These are phyloP conservation scores for Allium fistulosum DNA, from an alignment of 106 monocot species.

Conservation along the genomic window DNA sequence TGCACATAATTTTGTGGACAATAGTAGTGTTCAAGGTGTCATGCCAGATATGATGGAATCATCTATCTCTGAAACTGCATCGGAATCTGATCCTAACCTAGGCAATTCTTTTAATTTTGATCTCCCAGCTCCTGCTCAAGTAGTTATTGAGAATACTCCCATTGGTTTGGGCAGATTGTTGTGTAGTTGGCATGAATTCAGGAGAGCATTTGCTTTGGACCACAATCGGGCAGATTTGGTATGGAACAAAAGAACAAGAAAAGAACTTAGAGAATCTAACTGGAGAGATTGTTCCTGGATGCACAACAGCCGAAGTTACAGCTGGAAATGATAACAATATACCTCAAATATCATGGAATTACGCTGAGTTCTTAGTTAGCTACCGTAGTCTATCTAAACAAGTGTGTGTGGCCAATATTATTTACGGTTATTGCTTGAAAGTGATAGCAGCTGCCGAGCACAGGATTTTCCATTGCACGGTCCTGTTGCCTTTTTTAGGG, in stretches of 20 bases:
- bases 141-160: conserved; percentile 82
- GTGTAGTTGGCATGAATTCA: conserved; percentile 93
- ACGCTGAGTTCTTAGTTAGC: conserved; percentile 80
- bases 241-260: conserved; percentile 97
- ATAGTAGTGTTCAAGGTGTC: conserved; percentile 16
- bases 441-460: conserved; percentile 58
- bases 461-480: conserved; percentile 94
- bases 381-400: conserved; percentile 96
- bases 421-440: conserved; percentile 83
- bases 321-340: conserved; percentile 32
- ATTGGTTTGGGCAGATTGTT: conserved; percentile 92
- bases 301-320: conserved; percentile 31
- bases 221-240: conserved; percentile 96
- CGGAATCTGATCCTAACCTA: conserved; percentile 30
- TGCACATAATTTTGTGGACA: conserved; percentile 27
- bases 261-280: conserved; percentile 82
- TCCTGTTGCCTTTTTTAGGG: conserved; percentile 90
- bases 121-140: conserved; percentile 87
- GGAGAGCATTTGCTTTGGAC: conserved; percentile 93
- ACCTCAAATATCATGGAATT: conserved; percentile 93
- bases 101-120: conserved; percentile 42
- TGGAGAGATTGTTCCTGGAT: conserved; percentile 85
- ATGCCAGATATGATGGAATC: conserved; percentile 11
- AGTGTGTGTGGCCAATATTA: conserved; percentile 99
- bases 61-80: conserved; percentile 15